Evolutionary conservation across 1,139 yeast species (phyloP), one percentile per base, ranked within the genome.

Genomic region (Sugiyamaella novakii): DNA sequence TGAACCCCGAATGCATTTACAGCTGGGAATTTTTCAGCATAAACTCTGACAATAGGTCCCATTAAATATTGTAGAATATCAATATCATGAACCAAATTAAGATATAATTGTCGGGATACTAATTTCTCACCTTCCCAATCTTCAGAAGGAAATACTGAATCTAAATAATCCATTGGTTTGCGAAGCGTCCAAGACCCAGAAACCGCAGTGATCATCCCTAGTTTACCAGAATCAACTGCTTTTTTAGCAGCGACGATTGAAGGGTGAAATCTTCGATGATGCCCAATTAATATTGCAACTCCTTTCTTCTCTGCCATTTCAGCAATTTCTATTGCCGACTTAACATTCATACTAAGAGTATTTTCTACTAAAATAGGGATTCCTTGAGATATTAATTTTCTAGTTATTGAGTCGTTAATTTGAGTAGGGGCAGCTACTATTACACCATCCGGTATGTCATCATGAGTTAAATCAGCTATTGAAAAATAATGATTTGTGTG

Each of bases 121-220:
- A 18, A 18, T 21, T 41, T 41, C 8, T 41, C 45, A 24, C 33
- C 35, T 30, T 41, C 38, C 45, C 45, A 41, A 22, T 41, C 45
- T 17, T 31, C 37, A 12, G 45, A 41, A 15, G 45, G 45, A 18
- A 31, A 41, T 11, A 33, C 45, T 11, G 45, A 31, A 24, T 41
- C 45, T 2, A 30, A 19, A 31, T 41, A 41, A 22, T 41, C 45
- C 45, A 41, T 41, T 14, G 45, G 45, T 33, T 41, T 41, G 12
- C 45, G 45, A n/a, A 41, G 27, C 8, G 45, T 41, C 45, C 45
- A 41, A n/a, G 45, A 41, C 7, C 45, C 45, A 31, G 45, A 41
- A 24, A 41, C 34, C 4, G 45, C 45, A 7, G 45, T 41, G n/a
- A 41, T 41, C 7, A 33, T 31, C 7, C 45, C 45, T 10, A 41